These are phyloP conservation scores for Phellopilus nigrolimitatus DNA, from an alignment of 1,284 basidiomycete species.

Conservation along the genomic window DNA sequence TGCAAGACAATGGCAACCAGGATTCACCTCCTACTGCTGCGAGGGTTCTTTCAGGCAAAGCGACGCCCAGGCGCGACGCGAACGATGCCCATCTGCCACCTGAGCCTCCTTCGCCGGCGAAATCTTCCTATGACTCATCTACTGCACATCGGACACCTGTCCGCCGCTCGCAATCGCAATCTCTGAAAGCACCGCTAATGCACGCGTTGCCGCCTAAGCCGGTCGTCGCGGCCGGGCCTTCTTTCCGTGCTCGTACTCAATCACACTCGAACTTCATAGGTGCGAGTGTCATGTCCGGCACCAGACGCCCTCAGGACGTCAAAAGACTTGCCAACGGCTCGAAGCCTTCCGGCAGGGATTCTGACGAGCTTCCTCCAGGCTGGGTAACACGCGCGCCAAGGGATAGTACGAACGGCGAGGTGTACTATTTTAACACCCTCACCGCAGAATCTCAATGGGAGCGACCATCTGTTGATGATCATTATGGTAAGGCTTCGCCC, in stretches of 20 bases:
- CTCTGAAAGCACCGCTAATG: constrained; percentile 28
- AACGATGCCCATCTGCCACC: not conserved
- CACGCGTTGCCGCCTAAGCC: constrained; percentile 75
- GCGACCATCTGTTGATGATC: constrained; percentile 32
- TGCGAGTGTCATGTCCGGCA: constrained; percentile 54
- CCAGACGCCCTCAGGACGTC: constrained; percentile 26
- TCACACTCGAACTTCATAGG: constrained; percentile 52
- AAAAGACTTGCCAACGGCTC: constrained; percentile 24
- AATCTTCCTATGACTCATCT: constrained; percentile 1
- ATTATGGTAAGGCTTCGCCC: constrained; percentile 15
- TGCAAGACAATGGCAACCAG: constrained; percentile 24
- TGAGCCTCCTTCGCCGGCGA: not conserved
- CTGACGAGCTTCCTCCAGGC: constrained; percentile 45
- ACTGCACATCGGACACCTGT: constrained; percentile 24
- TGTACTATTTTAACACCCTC: constrained; percentile 57
- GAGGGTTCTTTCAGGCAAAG: constrained; percentile 1
- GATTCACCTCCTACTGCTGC: constrained; percentile 4
- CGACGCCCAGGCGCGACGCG: constrained; percentile 1
- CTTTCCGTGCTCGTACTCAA: constrained; percentile 38
- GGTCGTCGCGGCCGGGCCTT: constrained; percentile 46
- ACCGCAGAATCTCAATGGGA: constrained; percentile 59
- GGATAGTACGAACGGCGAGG: constrained; percentile 41
- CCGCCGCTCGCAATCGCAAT: constrained; percentile 27
- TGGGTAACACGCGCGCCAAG: constrained; percentile 48
- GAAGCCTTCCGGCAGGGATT: constrained; percentile 18